These are phyloP conservation scores for Cystobasidiaceae sp. DNA, from an alignment of 1,284 basidiomycete species.

Conservation along the genomic window DNA sequence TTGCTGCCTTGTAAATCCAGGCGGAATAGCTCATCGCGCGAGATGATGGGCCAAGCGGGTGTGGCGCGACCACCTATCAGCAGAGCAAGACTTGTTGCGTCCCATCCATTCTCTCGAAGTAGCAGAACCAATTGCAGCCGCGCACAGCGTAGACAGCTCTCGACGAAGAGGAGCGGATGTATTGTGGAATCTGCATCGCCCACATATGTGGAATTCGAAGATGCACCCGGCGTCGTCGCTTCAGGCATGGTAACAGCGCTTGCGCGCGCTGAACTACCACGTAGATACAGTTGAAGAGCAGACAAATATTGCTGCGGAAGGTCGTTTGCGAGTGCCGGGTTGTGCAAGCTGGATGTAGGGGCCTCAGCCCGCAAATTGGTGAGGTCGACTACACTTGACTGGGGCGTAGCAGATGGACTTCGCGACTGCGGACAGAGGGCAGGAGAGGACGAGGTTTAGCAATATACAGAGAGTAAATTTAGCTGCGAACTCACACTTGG, in stretches of 20 bases:
- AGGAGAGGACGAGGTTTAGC: background rate
- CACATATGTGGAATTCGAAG: too few species aligned
- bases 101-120: background rate
- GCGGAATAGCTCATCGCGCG: background rate
- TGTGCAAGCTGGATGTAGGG: background rate
- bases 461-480: background rate
- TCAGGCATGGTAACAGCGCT: background rate
- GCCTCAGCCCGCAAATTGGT: background rate
- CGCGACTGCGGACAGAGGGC: background rate
- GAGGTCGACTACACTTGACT: background rate
- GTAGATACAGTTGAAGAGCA: background rate
- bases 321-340: slow-evolving; percentile 8
- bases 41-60: background rate
- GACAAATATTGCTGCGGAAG: slow-evolving; percentile 2
- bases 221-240: too few species aligned
- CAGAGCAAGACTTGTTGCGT: background rate
- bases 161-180: slow-evolving; percentile 39
- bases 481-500: background rate
- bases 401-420: background rate
- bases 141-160: slow-evolving; percentile 37
- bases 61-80: background rate
- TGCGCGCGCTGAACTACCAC: background rate
- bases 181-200: slow-evolving; percentile 34
- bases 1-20: background rate
- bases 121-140: slow-evolving; percentile 25